These are phyloP conservation scores for Annulohypoxylon maeteangense DNA, from an alignment of 495 filamentous ascomycete genomes.

Conservation along the genomic window DNA sequence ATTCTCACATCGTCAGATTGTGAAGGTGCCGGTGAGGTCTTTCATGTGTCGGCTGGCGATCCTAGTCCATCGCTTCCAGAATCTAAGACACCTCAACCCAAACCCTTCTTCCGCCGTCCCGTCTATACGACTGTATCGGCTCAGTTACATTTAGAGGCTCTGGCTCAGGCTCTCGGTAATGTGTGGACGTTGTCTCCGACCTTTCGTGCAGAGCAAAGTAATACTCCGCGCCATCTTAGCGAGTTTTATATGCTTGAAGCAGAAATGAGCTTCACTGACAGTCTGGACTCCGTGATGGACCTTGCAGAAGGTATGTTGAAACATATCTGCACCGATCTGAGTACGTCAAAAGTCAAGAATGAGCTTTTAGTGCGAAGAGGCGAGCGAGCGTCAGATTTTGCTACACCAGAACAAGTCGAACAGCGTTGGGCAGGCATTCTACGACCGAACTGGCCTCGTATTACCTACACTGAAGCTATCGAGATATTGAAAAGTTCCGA, in stretches of 20 bases:
- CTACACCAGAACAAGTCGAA: constrained; percentile 59
- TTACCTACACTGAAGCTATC: constrained; percentile 87
- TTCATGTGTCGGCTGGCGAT: constrained; percentile 67
- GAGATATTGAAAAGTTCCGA: constrained; percentile 70
- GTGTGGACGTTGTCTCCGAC: constrained; percentile 96
- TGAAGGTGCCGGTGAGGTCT: constrained; percentile 97
- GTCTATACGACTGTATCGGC: constrained; percentile 97
- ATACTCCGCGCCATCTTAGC: constrained; percentile 92
- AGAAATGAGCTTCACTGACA: constrained; percentile 81
- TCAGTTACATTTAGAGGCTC: constrained; percentile 93
- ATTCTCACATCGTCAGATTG: constrained; percentile 97
- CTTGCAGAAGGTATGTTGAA: constrained; percentile 82
- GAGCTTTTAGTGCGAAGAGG: constrained; percentile 61
- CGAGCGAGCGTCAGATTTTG: constrained; percentile 49
- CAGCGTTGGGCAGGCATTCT: constrained; percentile 77
- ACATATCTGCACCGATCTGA: constrained; percentile 66
- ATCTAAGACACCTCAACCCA: constrained; percentile 44
- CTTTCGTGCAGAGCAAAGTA: constrained; percentile 93
- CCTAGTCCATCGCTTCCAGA: constrained; percentile 34
- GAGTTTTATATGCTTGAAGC: constrained; percentile 99
- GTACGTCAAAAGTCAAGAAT: constrained; percentile 63
- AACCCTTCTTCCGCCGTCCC: constrained; percentile 80
- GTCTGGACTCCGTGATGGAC: constrained; percentile 75
- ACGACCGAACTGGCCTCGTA: constrained; percentile 74
- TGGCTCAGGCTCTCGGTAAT: constrained; percentile 85